A percentile compares a stretch with the other conserved stretches of the same genome.
Conservation (phyloP, 176 grass and related monocot genomes). For the Avena eriantha region DNA sequence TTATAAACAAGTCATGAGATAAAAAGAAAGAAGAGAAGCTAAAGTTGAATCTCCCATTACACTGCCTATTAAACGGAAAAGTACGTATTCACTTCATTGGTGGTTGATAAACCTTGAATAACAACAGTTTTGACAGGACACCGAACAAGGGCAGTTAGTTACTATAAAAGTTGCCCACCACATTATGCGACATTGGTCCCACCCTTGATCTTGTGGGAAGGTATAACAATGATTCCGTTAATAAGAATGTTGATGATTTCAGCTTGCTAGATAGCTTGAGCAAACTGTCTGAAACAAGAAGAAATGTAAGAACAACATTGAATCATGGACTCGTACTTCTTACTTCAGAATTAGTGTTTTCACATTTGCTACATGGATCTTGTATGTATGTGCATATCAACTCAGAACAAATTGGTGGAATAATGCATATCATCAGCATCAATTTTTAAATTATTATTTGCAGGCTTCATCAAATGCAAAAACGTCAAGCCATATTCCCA, state of each 20-base stretch:
- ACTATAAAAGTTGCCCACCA: conserved; percentile 52
- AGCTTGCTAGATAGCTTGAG: conserved; percentile 58
- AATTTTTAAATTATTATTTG: conserved; percentile 37
- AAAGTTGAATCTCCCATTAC: conserved; percentile 46
- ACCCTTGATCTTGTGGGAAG: conserved; percentile 50
- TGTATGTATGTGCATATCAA: not conserved
- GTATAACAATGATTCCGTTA: conserved; percentile 34
- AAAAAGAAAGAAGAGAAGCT: conserved; percentile 70
- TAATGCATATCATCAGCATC: not conserved
- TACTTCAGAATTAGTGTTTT: conserved; percentile 25
- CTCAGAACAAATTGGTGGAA: conserved; percentile 11
- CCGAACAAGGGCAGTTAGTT: conserved; percentile 57
- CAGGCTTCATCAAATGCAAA: conserved; percentile 66
- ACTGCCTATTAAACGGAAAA: conserved; percentile 59
- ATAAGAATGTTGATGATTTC: conserved; percentile 55
- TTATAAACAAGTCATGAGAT: conserved; percentile 74
- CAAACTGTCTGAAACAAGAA: conserved; percentile 67
- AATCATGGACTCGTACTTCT: conserved; percentile 3
- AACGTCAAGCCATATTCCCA: conserved; percentile 39
- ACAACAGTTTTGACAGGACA: conserved; percentile 49
- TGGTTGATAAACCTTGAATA: conserved; percentile 68
- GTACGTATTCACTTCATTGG: conserved; percentile 64
- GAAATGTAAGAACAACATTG: conserved; percentile 55
- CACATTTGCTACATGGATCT: not conserved
- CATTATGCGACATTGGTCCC: conserved; percentile 64